Conservation (phyloP, 352 stramenopile genomes). For the Phytophthora niederhauseri region DNA sequence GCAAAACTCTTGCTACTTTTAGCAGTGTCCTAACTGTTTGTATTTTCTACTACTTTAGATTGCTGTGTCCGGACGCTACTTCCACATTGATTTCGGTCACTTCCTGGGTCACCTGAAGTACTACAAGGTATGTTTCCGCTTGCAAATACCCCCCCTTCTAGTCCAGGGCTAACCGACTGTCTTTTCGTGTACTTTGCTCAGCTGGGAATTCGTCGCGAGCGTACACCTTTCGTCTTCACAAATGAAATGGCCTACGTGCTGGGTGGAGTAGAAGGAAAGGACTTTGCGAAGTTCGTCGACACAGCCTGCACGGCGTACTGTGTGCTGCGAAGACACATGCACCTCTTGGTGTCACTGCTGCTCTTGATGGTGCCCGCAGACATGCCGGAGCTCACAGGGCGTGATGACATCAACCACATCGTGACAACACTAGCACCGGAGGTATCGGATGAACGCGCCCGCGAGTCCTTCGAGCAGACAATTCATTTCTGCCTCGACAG, state of each 20-base stretch:
- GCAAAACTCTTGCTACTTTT: no score
- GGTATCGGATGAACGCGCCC: conserved; percentile 59
- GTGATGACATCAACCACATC: conserved; percentile 85
- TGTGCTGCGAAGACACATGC: conserved; percentile 83
- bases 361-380: conserved; percentile 84
- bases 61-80: conserved; percentile 69
- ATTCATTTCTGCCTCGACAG: conserved; percentile 73
- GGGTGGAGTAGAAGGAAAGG: conserved; percentile 61
- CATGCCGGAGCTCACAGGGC: conserved; percentile 80
- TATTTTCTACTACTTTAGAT: conserved; percentile 44
- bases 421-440: conserved; percentile 69
- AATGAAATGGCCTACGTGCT: conserved; percentile 86
- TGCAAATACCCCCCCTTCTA: not conserved
- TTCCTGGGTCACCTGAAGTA: conserved; percentile 89
- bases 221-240: conserved; percentile 87
- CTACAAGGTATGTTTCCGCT: conserved; percentile 15
- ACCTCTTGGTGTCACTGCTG: conserved; percentile 78
- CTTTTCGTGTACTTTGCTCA: conserved; percentile 16
- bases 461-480: conserved; percentile 61
- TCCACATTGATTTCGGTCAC: conserved; percentile 89
- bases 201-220: conserved; percentile 78
- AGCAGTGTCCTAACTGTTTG: not conserved
- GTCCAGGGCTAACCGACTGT: not conserved
- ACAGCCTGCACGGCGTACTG: conserved; percentile 72
- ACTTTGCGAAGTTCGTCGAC: conserved; percentile 67